Evolutionary conservation across 768 basidiomycete species (phyloP).

Genomic region (Coprinellus aureogranulatus): DNA sequence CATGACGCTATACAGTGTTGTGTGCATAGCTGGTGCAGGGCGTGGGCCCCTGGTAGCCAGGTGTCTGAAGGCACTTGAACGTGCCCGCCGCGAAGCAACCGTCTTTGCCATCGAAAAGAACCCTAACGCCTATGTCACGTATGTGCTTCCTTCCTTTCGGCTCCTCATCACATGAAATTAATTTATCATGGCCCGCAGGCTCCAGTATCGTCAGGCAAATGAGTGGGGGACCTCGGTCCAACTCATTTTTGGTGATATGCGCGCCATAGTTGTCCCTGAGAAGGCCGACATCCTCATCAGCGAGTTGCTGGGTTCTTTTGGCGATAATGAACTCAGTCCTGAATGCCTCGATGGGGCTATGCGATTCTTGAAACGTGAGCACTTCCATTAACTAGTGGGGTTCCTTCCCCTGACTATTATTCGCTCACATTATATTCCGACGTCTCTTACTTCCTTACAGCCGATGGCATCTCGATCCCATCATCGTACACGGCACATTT

Average conservation of each 20-base stretch:
- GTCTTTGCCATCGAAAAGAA: conserved; percentile 97
- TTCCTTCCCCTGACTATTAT: not conserved
- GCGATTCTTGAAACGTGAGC: conserved; percentile 87
- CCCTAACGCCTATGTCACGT: conserved; percentile 94
- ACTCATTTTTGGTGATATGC: conserved; percentile 94
- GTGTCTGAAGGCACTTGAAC: conserved; percentile 71
- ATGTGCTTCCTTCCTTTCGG: conserved; percentile 19
- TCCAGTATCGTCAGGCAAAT: conserved; percentile 75
- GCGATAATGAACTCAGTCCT: conserved; percentile 97
- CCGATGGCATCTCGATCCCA: conserved; percentile 92
- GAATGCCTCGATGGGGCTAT: conserved; percentile 96
- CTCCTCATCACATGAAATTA: conserved; percentile 9
- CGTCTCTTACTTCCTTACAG: conserved; percentile 36
- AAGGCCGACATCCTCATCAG: conserved; percentile 90
- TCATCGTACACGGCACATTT: conserved; percentile 94
- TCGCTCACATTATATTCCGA: not conserved
- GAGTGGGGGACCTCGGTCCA: conserved; percentile 85
- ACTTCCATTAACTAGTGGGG: not conserved
- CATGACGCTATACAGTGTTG: conserved; percentile 47
- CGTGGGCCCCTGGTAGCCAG: conserved; percentile 90
- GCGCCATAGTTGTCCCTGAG: conserved; percentile 77
- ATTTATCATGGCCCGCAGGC: conserved; percentile 41
- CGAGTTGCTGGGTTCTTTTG: conserved; percentile 95
- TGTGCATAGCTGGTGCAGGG: conserved; percentile 94
- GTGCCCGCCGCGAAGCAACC: conserved; percentile 56